Percentiles rank a stretch among this genome's conserved stretches.
Conservation (phyloP, 768 basidiomycete species). For the Lactarius psammicola region DNA sequence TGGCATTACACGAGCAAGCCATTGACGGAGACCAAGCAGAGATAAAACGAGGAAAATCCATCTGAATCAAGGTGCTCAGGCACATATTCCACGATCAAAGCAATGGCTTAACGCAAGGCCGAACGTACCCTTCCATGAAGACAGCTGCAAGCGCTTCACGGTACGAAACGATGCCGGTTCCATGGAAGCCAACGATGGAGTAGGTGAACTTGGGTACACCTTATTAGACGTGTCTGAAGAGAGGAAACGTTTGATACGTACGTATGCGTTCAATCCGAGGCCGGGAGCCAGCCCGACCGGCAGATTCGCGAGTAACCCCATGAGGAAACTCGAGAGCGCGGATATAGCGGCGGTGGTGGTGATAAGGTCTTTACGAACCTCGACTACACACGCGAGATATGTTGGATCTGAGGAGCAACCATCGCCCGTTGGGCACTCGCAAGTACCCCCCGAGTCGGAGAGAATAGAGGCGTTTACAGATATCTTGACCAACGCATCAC, state of each 20-base stretch:
- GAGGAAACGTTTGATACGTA: slow-evolving; percentile 37
- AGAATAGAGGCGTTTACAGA: slow-evolving; percentile 84
- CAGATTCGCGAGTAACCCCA: slow-evolving; percentile 82
- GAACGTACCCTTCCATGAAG: slow-evolving; percentile 76
- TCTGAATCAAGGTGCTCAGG: slow-evolving; percentile 37
- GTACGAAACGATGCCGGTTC: slow-evolving; percentile 68
- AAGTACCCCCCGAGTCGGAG: slow-evolving; percentile 74
- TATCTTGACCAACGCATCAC: slow-evolving; percentile 47
- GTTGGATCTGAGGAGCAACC: slow-evolving; percentile 51
- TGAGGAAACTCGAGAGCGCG: slow-evolving; percentile 70
- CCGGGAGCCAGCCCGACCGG: slow-evolving; percentile 89
- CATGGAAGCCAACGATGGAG: slow-evolving; percentile 84
- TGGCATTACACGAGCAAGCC: slow-evolving; percentile 86
- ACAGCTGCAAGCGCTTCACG: slow-evolving; percentile 80
- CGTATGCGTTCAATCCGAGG: slow-evolving; percentile 79
- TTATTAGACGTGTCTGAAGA: not conserved
- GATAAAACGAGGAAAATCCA: slow-evolving; percentile 83
- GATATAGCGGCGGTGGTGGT: slow-evolving; percentile 78
- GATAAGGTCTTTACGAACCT: slow-evolving; percentile 73
- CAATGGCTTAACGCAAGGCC: not conserved
- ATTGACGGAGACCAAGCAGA: slow-evolving; percentile 81
- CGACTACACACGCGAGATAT: slow-evolving; percentile 59
- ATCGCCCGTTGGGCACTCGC: slow-evolving; percentile 65
- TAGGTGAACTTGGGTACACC: slow-evolving; percentile 63
- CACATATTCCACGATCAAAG: not conserved